These are phyloP conservation scores for Candida ficus DNA, from an alignment of 805 yeast genomes.

Conservation along the genomic window DNA sequence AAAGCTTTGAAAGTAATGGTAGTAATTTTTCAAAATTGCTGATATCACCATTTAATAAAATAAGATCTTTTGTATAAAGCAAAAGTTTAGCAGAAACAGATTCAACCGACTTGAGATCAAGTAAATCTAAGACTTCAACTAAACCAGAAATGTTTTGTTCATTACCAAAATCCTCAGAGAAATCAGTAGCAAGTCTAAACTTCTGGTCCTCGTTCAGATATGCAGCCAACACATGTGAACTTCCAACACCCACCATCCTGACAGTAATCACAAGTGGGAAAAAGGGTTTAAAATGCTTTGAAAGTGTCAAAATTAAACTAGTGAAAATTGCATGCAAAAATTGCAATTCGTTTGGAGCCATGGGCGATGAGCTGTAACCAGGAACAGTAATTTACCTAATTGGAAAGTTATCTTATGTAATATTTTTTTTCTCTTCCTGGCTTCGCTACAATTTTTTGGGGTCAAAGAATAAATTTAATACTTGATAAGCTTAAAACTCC, in stretches of 20 bases:
- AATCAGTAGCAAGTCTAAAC: conserved; percentile 3
- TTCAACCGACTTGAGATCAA: conserved; percentile 2
- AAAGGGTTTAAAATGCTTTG: too few species aligned
- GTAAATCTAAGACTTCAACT: conserved; percentile 6
- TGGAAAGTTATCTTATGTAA: background rate
- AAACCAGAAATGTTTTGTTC: conserved; percentile 9
- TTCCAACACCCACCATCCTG: background rate
- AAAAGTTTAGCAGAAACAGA: conserved; percentile 5
- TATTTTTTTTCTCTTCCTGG: background rate
- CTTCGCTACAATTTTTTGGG: background rate
- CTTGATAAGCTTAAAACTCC: too few species aligned
- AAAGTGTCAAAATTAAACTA: too few species aligned
- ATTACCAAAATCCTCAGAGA: conserved; percentile 5
- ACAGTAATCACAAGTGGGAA: too few species aligned
- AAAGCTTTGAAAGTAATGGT: conserved; percentile 8
- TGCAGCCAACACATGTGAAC: conserved; percentile 2
- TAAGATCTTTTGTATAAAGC: background rate
- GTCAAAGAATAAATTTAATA: background rate
- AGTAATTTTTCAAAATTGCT: background rate
- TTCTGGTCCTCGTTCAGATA: conserved; percentile 8
- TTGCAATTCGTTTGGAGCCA: background rate
- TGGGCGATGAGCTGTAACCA: background rate
- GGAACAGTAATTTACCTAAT: background rate
- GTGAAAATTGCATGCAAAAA: too few species aligned
- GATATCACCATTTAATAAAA: background rate